These are phyloP conservation scores for Geosiphon pyriformis DNA, from an alignment of 192 early-diverging fungal genomes.

Conservation along the genomic window DNA sequence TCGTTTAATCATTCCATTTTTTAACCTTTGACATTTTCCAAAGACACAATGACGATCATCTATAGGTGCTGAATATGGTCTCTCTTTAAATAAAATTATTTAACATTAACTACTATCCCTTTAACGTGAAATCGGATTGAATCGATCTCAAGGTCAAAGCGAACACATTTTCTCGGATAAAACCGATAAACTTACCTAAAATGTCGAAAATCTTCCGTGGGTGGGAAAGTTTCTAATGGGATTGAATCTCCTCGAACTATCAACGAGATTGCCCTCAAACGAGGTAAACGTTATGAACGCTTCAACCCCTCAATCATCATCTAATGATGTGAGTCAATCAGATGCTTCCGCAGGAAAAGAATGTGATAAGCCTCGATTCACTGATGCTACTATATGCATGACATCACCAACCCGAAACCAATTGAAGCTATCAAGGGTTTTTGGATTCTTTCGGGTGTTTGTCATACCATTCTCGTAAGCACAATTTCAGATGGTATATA, in stretches of 20 bases:
- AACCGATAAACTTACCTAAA: constrained; percentile 73
- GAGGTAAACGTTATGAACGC: neutral
- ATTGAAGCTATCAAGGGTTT: constrained; percentile 31
- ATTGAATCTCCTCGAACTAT: neutral
- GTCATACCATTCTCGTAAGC: constrained; percentile 58
- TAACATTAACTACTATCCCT: too few relatives aligned
- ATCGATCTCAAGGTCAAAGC: constrained; percentile 53
- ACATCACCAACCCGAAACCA: constrained; percentile 11
- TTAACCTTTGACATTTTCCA: neutral
- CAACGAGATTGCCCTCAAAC: neutral
- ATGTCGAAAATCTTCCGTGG: constrained; percentile 62
- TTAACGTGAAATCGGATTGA: too few relatives aligned
- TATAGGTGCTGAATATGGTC: too few relatives aligned
- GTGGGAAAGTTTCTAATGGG: constrained; percentile 49
- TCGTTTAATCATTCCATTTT: neutral
- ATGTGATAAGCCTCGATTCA: constrained; percentile 37
- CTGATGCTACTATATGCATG: constrained; percentile 38
- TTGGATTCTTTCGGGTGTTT: constrained; percentile 55
- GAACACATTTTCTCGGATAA: constrained; percentile 82
- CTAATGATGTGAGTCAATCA: too few relatives aligned
- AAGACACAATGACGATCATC: too few relatives aligned
- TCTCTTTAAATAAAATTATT: too few relatives aligned
- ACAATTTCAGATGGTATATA: constrained; percentile 35
- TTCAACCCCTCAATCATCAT: neutral
- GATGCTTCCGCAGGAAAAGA: neutral